Evolutionary conservation across 768 basidiomycete species (phyloP).

Genomic region (Leccinum uliginosum): DNA sequence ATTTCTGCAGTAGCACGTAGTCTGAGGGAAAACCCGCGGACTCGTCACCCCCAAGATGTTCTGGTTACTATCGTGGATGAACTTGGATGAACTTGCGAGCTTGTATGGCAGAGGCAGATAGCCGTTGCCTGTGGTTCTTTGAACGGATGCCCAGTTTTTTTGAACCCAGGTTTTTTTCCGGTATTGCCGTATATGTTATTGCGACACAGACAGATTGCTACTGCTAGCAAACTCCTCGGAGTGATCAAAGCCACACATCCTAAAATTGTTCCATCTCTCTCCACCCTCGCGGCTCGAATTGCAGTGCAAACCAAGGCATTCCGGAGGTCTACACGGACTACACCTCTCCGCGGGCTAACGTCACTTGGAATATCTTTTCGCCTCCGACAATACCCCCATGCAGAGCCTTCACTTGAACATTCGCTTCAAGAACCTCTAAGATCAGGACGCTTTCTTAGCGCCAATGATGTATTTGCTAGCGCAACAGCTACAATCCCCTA

Average conservation of each 20-base stretch:
- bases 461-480: slow-evolving; percentile 38
- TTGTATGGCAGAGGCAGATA: slow-evolving; percentile 37
- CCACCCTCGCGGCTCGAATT: slow-evolving; percentile 2
- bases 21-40: slow-evolving; percentile 33
- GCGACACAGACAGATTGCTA: slow-evolving; percentile 34
- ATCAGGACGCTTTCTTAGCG: slow-evolving; percentile 40
- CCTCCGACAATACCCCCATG: slow-evolving; percentile 3
- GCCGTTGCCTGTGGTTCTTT: slow-evolving; percentile 39
- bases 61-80: slow-evolving; percentile 33
- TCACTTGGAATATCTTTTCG: slow-evolving; percentile 18
- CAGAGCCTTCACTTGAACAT: slow-evolving; percentile 10
- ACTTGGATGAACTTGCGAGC: slow-evolving; percentile 30
- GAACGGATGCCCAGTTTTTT: slow-evolving; percentile 33
- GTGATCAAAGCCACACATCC: slow-evolving; percentile 16
- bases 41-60: slow-evolving; percentile 26
- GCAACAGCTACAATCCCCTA: slow-evolving; percentile 27
- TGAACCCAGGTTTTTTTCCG: slow-evolving; percentile 35
- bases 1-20: slow-evolving; percentile 36
- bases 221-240: slow-evolving; percentile 32
- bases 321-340: slow-evolving; percentile 1
- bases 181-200: slow-evolving; percentile 38
- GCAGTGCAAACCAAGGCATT: slow-evolving; percentile 8
- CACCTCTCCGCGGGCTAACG: slow-evolving; percentile 1
- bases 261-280: slow-evolving; percentile 9
- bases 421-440: slow-evolving; percentile 21